Evolutionary conservation across 805 yeast genomes (phyloP).

Genomic region (Wickerhamomyces silvicola): DNA sequence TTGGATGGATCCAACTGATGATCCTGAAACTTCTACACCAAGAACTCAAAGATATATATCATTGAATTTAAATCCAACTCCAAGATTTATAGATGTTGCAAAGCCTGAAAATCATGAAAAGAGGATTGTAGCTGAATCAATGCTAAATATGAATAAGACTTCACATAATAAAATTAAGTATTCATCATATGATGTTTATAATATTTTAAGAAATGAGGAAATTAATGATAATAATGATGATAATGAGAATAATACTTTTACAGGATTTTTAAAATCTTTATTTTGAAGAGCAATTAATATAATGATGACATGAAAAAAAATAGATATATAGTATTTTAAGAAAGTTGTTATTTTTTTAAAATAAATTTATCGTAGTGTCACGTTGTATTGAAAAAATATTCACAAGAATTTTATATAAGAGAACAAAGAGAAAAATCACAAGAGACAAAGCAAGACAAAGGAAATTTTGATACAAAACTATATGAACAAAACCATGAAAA

Average conservation of each 20-base stretch:
- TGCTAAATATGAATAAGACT: no score
- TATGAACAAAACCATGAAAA: no score
- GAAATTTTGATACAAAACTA: no score
- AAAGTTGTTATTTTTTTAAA: no score
- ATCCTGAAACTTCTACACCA: constrained; percentile 16
- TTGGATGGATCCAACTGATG: constrained; percentile 47
- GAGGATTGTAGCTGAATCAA: constrained; percentile 10
- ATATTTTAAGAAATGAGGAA: constrained; percentile 13
- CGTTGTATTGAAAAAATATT: no score
- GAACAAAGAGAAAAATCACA: no score
- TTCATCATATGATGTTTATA: constrained; percentile 18
- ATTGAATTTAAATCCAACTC: constrained; percentile 17
- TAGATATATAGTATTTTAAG: no score
- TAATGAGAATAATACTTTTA: constrained; percentile 10
- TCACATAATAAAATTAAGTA: no score
- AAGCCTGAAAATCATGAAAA: constrained; percentile 1
- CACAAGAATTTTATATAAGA: constrained; percentile 7
- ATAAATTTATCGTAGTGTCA: no score
- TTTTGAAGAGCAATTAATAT: constrained; percentile 7
- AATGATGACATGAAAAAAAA: no score
- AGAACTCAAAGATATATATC: constrained; percentile 18
- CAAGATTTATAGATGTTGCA: constrained; percentile 1
- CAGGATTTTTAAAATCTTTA: constrained; percentile 16
- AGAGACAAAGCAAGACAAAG: no score
- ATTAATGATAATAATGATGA: constrained; percentile 1